Conservation (phyloP, 352 stramenopile species). For the Pythium aquatile region DNA sequence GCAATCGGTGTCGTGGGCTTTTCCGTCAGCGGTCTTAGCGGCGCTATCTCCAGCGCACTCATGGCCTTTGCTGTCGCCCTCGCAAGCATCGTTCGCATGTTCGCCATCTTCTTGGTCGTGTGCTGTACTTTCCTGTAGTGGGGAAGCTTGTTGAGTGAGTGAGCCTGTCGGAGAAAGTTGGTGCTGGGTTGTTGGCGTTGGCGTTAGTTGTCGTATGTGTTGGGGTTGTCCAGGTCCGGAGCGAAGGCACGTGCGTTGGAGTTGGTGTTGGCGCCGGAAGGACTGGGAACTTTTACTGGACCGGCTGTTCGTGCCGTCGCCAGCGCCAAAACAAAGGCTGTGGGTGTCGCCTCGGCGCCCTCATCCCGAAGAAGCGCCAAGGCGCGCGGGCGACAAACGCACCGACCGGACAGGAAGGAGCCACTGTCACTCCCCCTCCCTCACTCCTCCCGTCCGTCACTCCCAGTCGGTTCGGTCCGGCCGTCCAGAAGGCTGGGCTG, state of each 20-base stretch:
- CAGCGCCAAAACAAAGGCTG: constrained; percentile 14
- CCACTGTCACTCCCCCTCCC: constrained; percentile 25
- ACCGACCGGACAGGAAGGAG: constrained; percentile 11
- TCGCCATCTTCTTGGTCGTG: constrained; percentile 5
- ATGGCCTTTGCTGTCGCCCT: constrained; percentile 17
- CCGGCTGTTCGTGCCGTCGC: constrained; percentile 24
- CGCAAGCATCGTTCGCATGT: constrained; percentile 18
- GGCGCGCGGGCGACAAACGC: constrained; percentile 26
- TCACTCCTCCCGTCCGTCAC: constrained; percentile 18
- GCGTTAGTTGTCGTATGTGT: not conserved
- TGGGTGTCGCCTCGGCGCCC: constrained; percentile 11
- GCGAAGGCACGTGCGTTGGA: not conserved
- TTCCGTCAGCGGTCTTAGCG: constrained; percentile 13
- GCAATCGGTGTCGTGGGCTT: constrained; percentile 1
- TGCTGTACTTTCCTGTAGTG: not conserved
- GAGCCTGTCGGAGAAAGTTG: not conserved
- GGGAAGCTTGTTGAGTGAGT: not conserved
- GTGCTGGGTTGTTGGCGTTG: constrained; percentile 9
- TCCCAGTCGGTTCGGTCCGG: constrained; percentile 11
- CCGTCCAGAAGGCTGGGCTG: constrained; percentile 12
- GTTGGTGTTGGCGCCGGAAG: constrained; percentile 13
- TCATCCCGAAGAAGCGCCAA: constrained; percentile 24
- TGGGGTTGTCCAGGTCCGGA: not conserved
- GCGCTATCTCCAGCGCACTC: constrained; percentile 10
- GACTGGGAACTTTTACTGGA: constrained; percentile 26